Base-by-base conservation (phyloP, 805 yeast species). In the Yarrowia sp. region DNA sequence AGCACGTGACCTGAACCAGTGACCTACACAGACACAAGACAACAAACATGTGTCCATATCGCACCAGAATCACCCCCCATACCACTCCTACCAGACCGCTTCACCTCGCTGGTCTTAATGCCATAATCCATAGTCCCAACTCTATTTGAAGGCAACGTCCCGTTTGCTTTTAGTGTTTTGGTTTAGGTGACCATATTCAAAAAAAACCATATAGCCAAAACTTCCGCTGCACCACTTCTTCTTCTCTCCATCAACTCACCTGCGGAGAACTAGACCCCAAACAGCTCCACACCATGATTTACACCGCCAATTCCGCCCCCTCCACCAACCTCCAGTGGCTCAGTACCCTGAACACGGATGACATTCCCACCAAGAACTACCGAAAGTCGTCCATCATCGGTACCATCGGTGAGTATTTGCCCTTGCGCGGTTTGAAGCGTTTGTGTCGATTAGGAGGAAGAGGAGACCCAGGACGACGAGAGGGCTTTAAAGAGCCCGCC, bases 351-450 rank as follows among this genome's bases (percentile, higher is more conserved):
- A 86, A 92, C 80, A 83, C 87, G 70, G 77, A 82, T 70, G 83
- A 83, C 70, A 85, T 87, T 73, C 96, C 96, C 68, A 89, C 88
- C 76, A 67, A 85, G 77, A 85, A 84, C 78, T 82, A 82, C 77
- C 92, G 99, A 82, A 91, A 97, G 79, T 89, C 97, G 68, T 89
- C 98, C 69, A 95, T 95, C 80, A 92, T 95, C 75, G 98, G 98
- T 78, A 95, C 99, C 72, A 95, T 95, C 79, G 99, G 77, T 74
- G 66, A 56, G 76, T 68, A 19, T 17, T 21, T 16, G n/a, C 32
- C 17, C 16, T 22, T 24, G 35, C 35, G 51, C 35, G 22, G 22
- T 17, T 19, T 28, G 11, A 8, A 3, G 30, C 19, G 10, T n/a
- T n/a, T n/a, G 14, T 11, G 59, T 24, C 59, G 59, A 32, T 6